phyloP scores from a whole-genome alignment of 345 rosid species.

The Turnera subulata region DNA sequence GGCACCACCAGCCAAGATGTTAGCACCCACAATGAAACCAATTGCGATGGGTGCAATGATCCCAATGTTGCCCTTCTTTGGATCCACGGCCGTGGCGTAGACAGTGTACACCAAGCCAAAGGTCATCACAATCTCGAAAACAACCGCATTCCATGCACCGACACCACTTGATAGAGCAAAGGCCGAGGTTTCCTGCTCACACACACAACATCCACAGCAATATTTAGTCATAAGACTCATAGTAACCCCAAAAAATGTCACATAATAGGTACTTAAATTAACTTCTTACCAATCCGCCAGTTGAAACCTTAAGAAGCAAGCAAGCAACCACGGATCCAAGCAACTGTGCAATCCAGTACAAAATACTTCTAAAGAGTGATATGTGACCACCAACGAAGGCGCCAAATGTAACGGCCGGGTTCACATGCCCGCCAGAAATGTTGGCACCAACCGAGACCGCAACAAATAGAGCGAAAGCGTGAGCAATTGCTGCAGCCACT shows the following conservation, averaged over 20 bases:
- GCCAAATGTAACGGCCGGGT: slow-evolving; percentile 31
- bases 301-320: slow-evolving; percentile 28
- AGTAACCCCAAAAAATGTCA: too few species aligned
- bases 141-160: slow-evolving; percentile 22
- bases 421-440: slow-evolving; percentile 30
- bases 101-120: slow-evolving; percentile 30
- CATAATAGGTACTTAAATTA: too few species aligned
- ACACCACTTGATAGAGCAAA: slow-evolving; percentile 27
- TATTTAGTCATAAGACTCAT: too few species aligned
- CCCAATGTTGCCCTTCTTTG: slow-evolving; percentile 21
- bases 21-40: slow-evolving; percentile 32
- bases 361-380: slow-evolving; percentile 14
- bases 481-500: slow-evolving; percentile 28
- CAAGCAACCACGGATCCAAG: slow-evolving; percentile 30
- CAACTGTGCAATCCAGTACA: slow-evolving; percentile 27
- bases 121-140: slow-evolving; percentile 33
- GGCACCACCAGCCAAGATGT: slow-evolving; percentile 33
- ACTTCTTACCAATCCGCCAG: slow-evolving; percentile 29
- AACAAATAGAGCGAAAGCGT: slow-evolving; percentile 24
- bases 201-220: background rate
- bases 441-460: slow-evolving; percentile 29
- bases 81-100: slow-evolving; percentile 27
- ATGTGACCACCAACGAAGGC: slow-evolving; percentile 31
- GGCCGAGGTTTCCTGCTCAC: slow-evolving; percentile 22
- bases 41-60: slow-evolving; percentile 26